Evolutionary conservation across 164 flowering plant genomes (phyloP).

Genomic region (Aristolochia contorta): DNA sequence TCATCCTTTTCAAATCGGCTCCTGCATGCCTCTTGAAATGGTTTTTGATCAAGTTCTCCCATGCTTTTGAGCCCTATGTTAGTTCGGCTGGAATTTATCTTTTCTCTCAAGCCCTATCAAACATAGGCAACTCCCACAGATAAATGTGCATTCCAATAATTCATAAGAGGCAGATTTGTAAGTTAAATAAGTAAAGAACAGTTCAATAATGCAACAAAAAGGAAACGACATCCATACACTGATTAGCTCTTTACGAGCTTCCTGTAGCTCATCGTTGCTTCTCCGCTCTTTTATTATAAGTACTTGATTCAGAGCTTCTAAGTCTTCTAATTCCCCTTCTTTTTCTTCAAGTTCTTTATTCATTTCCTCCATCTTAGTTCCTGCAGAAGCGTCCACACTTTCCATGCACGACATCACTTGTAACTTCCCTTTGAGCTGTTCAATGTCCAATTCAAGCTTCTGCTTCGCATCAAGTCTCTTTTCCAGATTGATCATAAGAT

Average conservation of each 20-base stretch:
- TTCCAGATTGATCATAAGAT: constrained; percentile 41
- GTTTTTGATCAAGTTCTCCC: constrained; percentile 67
- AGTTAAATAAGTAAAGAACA: neutral
- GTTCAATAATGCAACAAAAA: neutral
- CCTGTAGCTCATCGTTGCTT: constrained; percentile 55
- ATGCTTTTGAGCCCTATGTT: constrained; percentile 61
- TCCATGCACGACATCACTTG: constrained; percentile 57
- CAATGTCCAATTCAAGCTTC: constrained; percentile 63
- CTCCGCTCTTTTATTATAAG: constrained; percentile 14
- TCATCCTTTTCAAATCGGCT: constrained; percentile 36
- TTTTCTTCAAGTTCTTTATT: constrained; percentile 7
- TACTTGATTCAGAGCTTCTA: constrained; percentile 12
- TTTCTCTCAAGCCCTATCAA: constrained; percentile 48
- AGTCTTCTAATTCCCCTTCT: constrained; percentile 7
- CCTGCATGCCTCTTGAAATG: constrained; percentile 52
- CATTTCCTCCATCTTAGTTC: neutral
- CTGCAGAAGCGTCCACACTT: constrained; percentile 26
- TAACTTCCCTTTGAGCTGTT: constrained; percentile 52
- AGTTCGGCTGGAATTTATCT: constrained; percentile 11
- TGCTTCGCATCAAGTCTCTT: constrained; percentile 63
- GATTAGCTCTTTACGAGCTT: constrained; percentile 54
- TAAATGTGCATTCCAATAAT: constrained; percentile 1
- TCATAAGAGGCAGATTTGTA: neutral
- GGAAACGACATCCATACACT: constrained; percentile 22
- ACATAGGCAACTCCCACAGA: neutral